These are phyloP conservation scores for Arachis stenosperma DNA, from an alignment of 306 rosid genomes.

Conservation along the genomic window DNA sequence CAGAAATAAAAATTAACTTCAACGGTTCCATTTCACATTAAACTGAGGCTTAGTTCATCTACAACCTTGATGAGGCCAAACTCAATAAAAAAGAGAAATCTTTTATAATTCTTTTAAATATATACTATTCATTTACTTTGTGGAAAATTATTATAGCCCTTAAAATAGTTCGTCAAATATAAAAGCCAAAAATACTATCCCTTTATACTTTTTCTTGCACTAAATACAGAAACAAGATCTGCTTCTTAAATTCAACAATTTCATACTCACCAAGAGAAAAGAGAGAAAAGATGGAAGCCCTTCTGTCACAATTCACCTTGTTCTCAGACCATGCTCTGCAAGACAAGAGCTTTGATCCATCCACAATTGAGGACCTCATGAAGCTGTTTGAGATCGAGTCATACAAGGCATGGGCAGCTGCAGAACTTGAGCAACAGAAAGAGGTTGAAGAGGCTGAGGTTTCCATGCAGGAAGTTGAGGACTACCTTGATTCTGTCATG, in stretches of 20 bases:
- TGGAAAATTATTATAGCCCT: conserved; percentile 3
- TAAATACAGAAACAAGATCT: conserved; percentile 33
- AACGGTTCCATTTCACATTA: conserved; percentile 42
- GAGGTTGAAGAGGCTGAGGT: conserved; percentile 66
- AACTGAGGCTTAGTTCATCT: conserved; percentile 1
- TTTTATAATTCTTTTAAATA: background rate
- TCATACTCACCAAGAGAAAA: background rate
- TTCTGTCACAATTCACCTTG: conserved; percentile 68
- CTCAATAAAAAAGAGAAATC: background rate
- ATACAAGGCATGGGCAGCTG: conserved; percentile 89
- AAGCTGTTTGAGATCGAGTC: conserved; percentile 92
- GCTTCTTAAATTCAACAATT: conserved; percentile 10
- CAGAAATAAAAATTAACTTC: conserved; percentile 8
- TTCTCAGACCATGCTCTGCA: conserved; percentile 71
- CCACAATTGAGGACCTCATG: conserved; percentile 74
- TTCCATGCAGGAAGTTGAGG: conserved; percentile 62
- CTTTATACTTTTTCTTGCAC: background rate
- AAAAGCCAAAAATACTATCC: background rate
- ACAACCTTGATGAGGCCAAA: conserved; percentile 11
- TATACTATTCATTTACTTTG: background rate
- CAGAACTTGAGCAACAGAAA: conserved; percentile 60
- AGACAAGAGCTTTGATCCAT: conserved; percentile 82
- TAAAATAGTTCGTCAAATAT: background rate
- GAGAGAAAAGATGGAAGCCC: conserved; percentile 62
- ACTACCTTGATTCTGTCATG: conserved; percentile 78